phyloP scores from a whole-genome alignment of 768 basidiomycete species.

The Rhodosporidiobolus sp. region DNA sequence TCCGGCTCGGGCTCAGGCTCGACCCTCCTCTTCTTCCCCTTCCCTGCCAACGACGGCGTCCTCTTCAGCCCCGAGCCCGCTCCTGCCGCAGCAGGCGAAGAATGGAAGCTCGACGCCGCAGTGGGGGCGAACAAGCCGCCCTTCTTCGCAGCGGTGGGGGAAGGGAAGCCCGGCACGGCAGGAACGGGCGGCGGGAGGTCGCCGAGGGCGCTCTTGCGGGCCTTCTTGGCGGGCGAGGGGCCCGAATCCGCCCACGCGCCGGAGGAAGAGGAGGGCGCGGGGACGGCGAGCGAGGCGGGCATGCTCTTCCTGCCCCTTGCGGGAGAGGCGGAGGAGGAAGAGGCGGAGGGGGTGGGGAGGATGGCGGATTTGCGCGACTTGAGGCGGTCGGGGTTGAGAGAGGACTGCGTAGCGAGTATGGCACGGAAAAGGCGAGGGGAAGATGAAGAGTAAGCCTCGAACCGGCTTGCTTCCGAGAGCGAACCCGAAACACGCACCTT shows the following conservation, averaged over 20 bases:
- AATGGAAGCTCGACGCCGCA: too few species aligned
- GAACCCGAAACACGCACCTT: constrained; percentile 12
- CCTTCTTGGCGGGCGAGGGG: not conserved
- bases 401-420: constrained; percentile 35
- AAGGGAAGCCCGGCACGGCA: not conserved
- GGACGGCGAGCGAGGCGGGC: not conserved
- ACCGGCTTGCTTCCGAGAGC: not conserved
- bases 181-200: not conserved
- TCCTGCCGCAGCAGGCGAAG: not conserved
- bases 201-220: not conserved
- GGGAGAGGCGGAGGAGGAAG: not conserved
- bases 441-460: not conserved
- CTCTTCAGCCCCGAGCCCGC: not conserved
- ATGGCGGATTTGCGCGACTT: not conserved
- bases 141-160: not conserved
- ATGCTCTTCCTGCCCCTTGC: constrained; percentile 5
- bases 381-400: constrained; percentile 13
- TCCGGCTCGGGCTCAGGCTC: not conserved
- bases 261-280: not conserved
- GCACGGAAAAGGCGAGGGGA: too few species aligned
- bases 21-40: not conserved
- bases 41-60: not conserved
- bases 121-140: not conserved
- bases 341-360: not conserved
- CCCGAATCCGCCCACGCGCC: not conserved